Percentiles rank a stretch among this genome's conserved stretches.
Evolutionary conservation across 148 eudicot species (phyloP).

Genomic region (Suaeda aralocaspica): DNA sequence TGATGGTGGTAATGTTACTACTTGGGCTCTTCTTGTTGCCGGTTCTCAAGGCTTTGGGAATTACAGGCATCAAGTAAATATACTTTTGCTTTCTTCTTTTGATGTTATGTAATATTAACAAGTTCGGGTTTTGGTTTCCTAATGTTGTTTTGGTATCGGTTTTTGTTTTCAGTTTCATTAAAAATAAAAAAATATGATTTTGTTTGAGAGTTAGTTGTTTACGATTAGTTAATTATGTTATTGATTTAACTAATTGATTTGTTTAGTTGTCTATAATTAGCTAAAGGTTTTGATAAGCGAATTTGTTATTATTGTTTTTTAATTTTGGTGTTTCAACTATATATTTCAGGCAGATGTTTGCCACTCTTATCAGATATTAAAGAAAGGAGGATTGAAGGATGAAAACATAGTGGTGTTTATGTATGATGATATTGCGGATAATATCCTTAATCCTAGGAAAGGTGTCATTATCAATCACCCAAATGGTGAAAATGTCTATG

Average conservation of each 20-base stretch:
- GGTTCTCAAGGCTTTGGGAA: slow-evolving; percentile 72
- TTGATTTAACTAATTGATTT: too few species aligned
- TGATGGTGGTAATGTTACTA: slow-evolving; percentile 29
- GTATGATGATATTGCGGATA: slow-evolving; percentile 74
- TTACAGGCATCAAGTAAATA: slow-evolving; percentile 59
- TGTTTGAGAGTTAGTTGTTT: too few species aligned
- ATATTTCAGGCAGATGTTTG: slow-evolving; percentile 60
- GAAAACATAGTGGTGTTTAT: slow-evolving; percentile 69
- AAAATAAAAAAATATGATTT: too few species aligned
- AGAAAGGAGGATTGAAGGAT: slow-evolving; percentile 68
- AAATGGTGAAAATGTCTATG: slow-evolving; percentile 37
- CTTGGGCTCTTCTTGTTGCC: slow-evolving; percentile 79
- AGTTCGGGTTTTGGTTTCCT: too few species aligned
- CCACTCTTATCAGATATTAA: slow-evolving; percentile 72
- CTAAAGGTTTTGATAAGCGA: too few species aligned
- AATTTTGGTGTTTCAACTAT: neutral
- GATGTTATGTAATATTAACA: too few species aligned
- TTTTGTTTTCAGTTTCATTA: too few species aligned
- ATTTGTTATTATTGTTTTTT: neutral
- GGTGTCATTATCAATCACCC: slow-evolving; percentile 86
- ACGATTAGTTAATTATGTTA: too few species aligned
- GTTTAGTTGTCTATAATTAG: too few species aligned
- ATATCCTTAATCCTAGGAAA: slow-evolving; percentile 59
- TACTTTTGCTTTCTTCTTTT: too few species aligned
- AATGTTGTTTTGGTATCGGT: too few species aligned